Evolutionary conservation across 2,329 filamentous ascomycete species (phyloP).

Genomic region (Fusarium penzigii): DNA sequence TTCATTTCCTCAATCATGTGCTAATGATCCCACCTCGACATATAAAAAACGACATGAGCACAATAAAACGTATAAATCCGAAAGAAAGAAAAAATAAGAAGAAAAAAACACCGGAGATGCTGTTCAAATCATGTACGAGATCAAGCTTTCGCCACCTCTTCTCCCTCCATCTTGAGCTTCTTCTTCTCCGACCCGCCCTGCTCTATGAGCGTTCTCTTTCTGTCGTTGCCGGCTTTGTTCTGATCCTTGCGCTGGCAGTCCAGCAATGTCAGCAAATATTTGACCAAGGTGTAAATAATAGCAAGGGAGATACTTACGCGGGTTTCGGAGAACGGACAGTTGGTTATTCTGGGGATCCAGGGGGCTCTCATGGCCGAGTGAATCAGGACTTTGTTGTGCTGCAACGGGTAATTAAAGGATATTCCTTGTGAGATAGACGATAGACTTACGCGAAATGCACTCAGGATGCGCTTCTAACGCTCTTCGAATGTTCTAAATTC

Average conservation of each 20-base stretch:
- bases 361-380: conserved; percentile 24
- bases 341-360: conserved; percentile 23
- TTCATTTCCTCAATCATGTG: no score
- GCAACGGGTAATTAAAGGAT: rapidly evolving
- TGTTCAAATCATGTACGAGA: no score
- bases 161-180: neutral
- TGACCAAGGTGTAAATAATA: neutral
- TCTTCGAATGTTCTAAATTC: conserved; percentile 25
- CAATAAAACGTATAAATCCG: no score
- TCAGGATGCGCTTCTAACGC: conserved; percentile 26
- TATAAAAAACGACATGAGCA: no score
- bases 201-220: conserved; percentile 18
- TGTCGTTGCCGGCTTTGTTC: conserved; percentile 26
- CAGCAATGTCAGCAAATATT: no score
- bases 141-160: no score
- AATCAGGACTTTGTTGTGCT: conserved; percentile 26
- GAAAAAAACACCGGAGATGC: no score
- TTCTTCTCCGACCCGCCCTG: conserved; percentile 13
- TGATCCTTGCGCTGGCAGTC: conserved; percentile 19
- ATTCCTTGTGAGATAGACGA: no score
- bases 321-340: conserved; percentile 21
- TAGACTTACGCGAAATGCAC: conserved; percentile 19
- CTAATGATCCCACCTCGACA: no score
- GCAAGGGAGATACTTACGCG: conserved; percentile 7
- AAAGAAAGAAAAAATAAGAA: no score